phyloP scores from a whole-genome alignment of 108 stramenopile species.

The Nannochloropsis granulata region DNA sequence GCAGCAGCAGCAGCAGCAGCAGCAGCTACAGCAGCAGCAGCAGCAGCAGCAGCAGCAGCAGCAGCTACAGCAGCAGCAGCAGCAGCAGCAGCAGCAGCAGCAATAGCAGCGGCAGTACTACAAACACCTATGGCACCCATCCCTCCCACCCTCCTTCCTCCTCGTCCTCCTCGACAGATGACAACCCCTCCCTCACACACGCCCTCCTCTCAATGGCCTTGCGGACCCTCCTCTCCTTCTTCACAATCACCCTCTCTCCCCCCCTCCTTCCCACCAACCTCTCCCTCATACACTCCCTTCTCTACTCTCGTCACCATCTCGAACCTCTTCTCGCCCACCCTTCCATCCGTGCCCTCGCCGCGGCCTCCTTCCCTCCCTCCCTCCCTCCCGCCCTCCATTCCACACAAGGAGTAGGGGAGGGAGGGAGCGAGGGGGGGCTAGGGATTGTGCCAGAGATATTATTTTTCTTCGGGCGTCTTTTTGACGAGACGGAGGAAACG shows the following conservation, averaged over 20 bases:
- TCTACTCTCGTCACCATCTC: neutral
- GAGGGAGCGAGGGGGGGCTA: neutral
- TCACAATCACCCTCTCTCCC: neutral
- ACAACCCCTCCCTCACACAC: neutral
- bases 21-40: no score
- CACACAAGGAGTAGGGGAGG: neutral
- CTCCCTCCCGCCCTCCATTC: neutral
- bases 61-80: no score
- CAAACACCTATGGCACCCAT: neutral
- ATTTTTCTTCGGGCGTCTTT: neutral
- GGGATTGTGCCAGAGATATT: neutral
- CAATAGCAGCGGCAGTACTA: no score
- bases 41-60: no score
- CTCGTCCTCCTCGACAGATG: neutral
- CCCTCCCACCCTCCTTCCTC: neutral
- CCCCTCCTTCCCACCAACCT: neutral
- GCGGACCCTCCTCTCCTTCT: neutral
- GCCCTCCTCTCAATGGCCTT: neutral
- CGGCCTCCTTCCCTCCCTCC: neutral
- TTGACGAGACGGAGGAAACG: neutral
- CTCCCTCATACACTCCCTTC: neutral
- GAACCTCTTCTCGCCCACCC: neutral
- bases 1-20: no score
- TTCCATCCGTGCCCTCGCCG: neutral
- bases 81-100: no score